These are phyloP conservation scores for Fusarium sp. DNA, from an alignment of 2,329 filamentous ascomycete species.

Conservation along the genomic window DNA sequence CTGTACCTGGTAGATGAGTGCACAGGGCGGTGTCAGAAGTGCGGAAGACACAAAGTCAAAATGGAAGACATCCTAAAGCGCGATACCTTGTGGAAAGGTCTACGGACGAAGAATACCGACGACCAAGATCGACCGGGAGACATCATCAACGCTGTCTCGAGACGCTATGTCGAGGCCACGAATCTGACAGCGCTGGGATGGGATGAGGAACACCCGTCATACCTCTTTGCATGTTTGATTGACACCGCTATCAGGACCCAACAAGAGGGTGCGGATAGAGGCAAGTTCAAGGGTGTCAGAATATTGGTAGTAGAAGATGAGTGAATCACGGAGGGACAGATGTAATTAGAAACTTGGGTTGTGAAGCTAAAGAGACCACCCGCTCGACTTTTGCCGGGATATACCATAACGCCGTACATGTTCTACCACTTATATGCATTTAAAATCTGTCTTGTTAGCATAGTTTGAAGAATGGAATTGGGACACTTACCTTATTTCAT, in stretches of 20 bases:
- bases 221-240: conserved; percentile 49
- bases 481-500: conserved; percentile 84
- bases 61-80: conserved; percentile 30
- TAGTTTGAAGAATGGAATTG: neutral
- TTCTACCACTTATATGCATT: conserved; percentile 44
- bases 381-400: conserved; percentile 49
- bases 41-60: conserved; percentile 21
- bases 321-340: conserved; percentile 17
- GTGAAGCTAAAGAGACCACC: conserved; percentile 44
- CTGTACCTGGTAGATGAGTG: conserved; percentile 50
- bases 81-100: conserved; percentile 39
- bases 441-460: conserved; percentile 51
- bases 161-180: conserved; percentile 50
- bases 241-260: conserved; percentile 48
- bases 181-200: conserved; percentile 50
- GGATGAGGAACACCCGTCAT: conserved; percentile 47
- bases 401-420: conserved; percentile 50
- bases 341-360: conserved; percentile 25
- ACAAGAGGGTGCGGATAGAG: conserved; percentile 39
- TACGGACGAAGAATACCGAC: conserved; percentile 32
- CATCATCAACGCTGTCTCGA: conserved; percentile 48
- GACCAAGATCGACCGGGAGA: conserved; percentile 41
- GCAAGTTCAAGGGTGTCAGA: conserved; percentile 44
- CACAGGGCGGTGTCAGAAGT: conserved; percentile 42
- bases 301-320: conserved; percentile 47